Evolutionary conservation across 768 basidiomycete genomes (phyloP).

Genomic region (Termitomyces sp.): DNA sequence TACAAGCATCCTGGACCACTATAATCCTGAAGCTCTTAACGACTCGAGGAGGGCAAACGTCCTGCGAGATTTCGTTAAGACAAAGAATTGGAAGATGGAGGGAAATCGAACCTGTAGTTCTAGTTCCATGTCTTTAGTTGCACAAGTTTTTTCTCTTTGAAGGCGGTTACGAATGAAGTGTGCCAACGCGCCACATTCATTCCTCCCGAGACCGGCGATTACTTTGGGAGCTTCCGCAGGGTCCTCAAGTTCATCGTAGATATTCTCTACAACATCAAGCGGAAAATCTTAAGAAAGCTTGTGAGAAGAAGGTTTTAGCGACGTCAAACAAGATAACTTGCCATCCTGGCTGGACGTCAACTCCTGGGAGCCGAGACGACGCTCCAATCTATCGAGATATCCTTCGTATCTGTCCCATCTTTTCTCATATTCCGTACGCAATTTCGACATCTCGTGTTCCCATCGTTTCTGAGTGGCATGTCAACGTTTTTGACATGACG

Average conservation of each 20-base stretch:
- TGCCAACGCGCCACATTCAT: slow-evolving; percentile 62
- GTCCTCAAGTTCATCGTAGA: slow-evolving; percentile 65
- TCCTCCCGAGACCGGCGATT: slow-evolving; percentile 32
- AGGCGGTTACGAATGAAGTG: slow-evolving; percentile 42
- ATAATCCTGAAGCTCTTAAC: slow-evolving; percentile 75
- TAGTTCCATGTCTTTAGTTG: slow-evolving; percentile 57
- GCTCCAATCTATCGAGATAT: slow-evolving; percentile 62
- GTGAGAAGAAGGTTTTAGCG: background rate
- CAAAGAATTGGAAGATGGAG: too few species aligned
- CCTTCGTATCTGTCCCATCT: slow-evolving; percentile 45
- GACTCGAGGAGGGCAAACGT: slow-evolving; percentile 63
- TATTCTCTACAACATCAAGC: slow-evolving; percentile 44
- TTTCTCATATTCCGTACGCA: slow-evolving; percentile 54
- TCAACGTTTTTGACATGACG: background rate
- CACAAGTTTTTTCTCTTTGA: slow-evolving; percentile 41
- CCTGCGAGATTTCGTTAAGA: slow-evolving; percentile 32
- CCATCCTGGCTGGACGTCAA: slow-evolving; percentile 37
- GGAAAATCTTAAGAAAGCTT: slow-evolving; percentile 24
- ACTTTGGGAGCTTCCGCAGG: slow-evolving; percentile 35
- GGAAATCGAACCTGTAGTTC: slow-evolving; percentile 58
- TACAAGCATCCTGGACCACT: slow-evolving; percentile 57
- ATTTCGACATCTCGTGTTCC: slow-evolving; percentile 49
- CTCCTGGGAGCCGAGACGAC: slow-evolving; percentile 41
- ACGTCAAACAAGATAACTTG: slow-evolving; percentile 15
- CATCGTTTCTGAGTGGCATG: slow-evolving; percentile 42